Evolutionary conservation across 306 rosid genomes (phyloP).

Genomic region (Citrullus mucosospermus): DNA sequence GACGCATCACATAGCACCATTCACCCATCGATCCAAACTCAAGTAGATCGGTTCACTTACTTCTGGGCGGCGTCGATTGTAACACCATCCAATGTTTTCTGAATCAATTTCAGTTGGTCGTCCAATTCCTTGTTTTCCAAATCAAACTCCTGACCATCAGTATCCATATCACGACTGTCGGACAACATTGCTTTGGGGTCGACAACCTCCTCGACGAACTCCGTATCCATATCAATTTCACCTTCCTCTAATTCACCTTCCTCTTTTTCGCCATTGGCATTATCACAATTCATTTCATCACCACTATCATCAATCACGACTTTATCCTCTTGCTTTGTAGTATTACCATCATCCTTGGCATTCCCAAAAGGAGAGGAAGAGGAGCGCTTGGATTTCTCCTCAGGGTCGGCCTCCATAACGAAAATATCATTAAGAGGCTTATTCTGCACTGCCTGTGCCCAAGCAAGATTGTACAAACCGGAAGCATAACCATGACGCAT

Average conservation of each 20-base stretch:
- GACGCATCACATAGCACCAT: neutral
- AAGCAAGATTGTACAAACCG: conserved; percentile 67
- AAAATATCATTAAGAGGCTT: conserved; percentile 67
- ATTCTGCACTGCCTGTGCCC: conserved; percentile 98
- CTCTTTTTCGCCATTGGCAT: conserved; percentile 48
- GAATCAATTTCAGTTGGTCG: conserved; percentile 18
- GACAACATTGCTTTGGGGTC: neutral
- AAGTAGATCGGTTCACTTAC: conserved; percentile 42
- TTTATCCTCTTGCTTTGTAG: conserved; percentile 16
- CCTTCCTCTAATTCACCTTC: conserved; percentile 98
- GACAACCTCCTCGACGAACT: conserved; percentile 6
- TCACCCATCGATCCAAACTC: conserved; percentile 7
- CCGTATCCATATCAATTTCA: conserved; percentile 90
- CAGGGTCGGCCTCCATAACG: conserved; percentile 45
- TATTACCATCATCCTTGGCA: conserved; percentile 5
- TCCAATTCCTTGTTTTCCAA: conserved; percentile 15
- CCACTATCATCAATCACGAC: conserved; percentile 21
- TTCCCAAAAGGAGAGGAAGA: conserved; percentile 13
- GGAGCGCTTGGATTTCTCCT: conserved; percentile 23
- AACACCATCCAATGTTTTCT: conserved; percentile 36
- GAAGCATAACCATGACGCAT: conserved; percentile 51
- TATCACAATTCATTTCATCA: conserved; percentile 25
- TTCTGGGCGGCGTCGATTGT: conserved; percentile 44
- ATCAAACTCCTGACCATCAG: conserved; percentile 16
- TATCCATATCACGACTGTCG: conserved; percentile 7